Evolutionary conservation across 805 yeast genomes (phyloP).

Genomic region (Hanseniaspora mollemarum): DNA sequence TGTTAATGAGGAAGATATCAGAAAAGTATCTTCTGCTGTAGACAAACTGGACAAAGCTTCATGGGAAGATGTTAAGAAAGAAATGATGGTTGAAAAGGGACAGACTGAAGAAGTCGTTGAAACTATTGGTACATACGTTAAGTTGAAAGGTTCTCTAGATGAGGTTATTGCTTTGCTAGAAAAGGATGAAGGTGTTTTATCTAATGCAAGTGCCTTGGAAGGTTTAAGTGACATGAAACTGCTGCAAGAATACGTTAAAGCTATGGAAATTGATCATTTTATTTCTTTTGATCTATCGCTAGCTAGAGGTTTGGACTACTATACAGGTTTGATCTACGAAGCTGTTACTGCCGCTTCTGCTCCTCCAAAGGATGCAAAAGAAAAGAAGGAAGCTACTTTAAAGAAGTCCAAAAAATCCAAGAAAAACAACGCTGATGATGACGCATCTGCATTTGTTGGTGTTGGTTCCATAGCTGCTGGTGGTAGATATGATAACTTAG

Average conservation of each 20-base stretch:
- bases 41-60: conserved; percentile 92
- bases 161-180: conserved; percentile 49
- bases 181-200: conserved; percentile 44
- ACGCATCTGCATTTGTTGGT: conserved; percentile 93
- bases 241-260: conserved; percentile 66
- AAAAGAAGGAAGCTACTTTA: conserved; percentile 42
- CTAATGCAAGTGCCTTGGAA: conserved; percentile 60
- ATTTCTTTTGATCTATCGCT: conserved; percentile 84
- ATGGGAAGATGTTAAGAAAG: conserved; percentile 87
- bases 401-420: conserved; percentile 18
- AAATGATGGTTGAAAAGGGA: conserved; percentile 82
- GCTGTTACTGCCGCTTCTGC: conserved; percentile 93
- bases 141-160: conserved; percentile 62
- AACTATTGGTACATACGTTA: conserved; percentile 81
- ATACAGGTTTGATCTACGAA: conserved; percentile 93
- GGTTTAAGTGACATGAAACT: conserved; percentile 74
- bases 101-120: conserved; percentile 90
- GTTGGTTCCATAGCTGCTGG: conserved; percentile 98
- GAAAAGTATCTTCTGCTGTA: conserved; percentile 88
- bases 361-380: conserved; percentile 76
- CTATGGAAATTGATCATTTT: conserved; percentile 57
- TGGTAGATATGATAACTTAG: conserved; percentile 93
- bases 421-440: conserved; percentile 49
- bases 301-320: conserved; percentile 95
- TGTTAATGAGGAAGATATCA: conserved; percentile 83